Conservation (phyloP, 768 basidiomycete species). For the Amanita brunnescens region DNA sequence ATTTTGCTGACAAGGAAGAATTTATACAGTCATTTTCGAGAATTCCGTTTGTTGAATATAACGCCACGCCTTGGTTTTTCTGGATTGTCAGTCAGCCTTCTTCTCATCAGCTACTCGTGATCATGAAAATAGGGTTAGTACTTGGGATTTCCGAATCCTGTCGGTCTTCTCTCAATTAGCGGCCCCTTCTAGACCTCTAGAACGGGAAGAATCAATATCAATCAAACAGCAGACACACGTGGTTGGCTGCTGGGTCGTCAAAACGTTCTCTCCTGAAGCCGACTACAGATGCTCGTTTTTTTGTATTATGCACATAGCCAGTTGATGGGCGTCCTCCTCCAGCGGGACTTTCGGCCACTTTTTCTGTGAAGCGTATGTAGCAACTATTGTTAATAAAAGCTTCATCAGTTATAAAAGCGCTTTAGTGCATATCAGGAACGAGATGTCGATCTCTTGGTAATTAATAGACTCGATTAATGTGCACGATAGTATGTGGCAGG, state of each 20-base stretch:
- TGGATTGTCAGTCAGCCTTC: not conserved
- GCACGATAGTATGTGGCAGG: slow-evolving; percentile 51
- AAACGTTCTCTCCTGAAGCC: slow-evolving; percentile 66
- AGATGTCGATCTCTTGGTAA: slow-evolving; percentile 74
- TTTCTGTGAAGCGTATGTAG: slow-evolving; percentile 77
- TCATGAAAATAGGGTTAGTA: not conserved
- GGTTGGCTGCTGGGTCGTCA: slow-evolving; percentile 73
- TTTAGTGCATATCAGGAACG: slow-evolving; percentile 31
- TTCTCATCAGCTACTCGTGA: not conserved
- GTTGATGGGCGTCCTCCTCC: too few relatives aligned
- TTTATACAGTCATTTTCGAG: too few relatives aligned
- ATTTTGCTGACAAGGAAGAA: too few relatives aligned
- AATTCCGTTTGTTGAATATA: too few relatives aligned
- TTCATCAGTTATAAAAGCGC: not conserved
- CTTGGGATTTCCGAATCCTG: too few relatives aligned
- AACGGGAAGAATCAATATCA: slow-evolving; percentile 89
- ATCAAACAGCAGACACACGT: slow-evolving; percentile 81
- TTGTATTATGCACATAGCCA: not conserved
- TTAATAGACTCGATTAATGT: slow-evolving; percentile 75
- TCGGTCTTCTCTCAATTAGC: not conserved
- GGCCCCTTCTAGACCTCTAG: slow-evolving; percentile 56
- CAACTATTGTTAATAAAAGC: slow-evolving; percentile 44
- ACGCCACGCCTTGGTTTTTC: not conserved
- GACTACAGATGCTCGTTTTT: slow-evolving; percentile 45
- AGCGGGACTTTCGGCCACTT: slow-evolving; percentile 58